A percentile compares a stretch with the other conserved stretches of the same genome.
phyloP scores from a whole-genome alignment of 345 rosid genomes.

The Pistacia atlantica region DNA sequence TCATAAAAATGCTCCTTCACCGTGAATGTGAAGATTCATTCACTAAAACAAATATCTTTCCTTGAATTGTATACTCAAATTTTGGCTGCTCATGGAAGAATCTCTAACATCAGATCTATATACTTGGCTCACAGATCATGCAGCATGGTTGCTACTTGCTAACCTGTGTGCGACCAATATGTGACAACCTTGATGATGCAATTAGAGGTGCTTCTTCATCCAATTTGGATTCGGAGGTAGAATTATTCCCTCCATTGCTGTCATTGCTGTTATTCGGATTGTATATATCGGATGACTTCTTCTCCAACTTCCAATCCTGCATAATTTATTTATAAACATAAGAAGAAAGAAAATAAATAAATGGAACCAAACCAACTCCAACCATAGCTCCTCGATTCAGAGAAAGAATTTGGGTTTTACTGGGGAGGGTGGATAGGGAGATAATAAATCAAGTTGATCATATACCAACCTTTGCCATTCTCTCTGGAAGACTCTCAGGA shows the following conservation, averaged over 20 bases:
- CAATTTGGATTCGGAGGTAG: conserved; percentile 41
- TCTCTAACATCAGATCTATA: conserved; percentile 3
- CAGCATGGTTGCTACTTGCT: conserved; percentile 54
- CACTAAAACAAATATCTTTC: background rate
- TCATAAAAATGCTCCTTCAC: conserved; percentile 12
- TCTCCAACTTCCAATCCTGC: conserved; percentile 94
- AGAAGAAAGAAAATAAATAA: background rate
- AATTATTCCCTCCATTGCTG: conserved; percentile 32
- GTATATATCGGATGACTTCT: conserved; percentile 86
- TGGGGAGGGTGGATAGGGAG: background rate
- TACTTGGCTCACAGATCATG: conserved; percentile 25
- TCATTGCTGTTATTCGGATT: conserved; percentile 47
- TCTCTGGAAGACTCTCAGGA: conserved; percentile 72
- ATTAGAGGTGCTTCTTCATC: conserved; percentile 91
- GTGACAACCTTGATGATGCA: conserved; percentile 69
- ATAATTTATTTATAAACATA: background rate
- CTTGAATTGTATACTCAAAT: background rate
- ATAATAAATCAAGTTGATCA: background rate
- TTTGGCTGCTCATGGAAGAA: background rate
- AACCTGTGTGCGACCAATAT: conserved; percentile 79
- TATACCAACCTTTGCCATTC: conserved; percentile 70
- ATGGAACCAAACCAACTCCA: background rate
- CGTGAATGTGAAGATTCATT: conserved; percentile 13
- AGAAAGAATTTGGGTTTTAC: background rate
- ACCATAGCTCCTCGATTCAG: no score